phyloP scores from a whole-genome alignment of 1,284 basidiomycete genomes.

The Fomitiporia mediterranea region DNA sequence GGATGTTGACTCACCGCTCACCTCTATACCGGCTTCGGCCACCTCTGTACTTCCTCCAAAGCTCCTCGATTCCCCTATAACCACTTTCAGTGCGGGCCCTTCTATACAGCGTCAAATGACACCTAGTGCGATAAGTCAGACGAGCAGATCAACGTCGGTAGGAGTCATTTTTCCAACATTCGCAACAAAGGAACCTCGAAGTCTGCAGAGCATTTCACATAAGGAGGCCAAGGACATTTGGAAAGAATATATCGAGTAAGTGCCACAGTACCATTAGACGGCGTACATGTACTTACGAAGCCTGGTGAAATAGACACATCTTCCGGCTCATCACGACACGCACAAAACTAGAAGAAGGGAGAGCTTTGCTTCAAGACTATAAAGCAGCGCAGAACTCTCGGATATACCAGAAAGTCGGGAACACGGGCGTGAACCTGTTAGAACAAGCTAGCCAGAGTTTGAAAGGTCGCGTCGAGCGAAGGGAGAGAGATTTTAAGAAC shows the following conservation, averaged over 20 bases:
- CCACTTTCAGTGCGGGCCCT: not conserved
- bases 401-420: constrained; percentile 4
- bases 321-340: not conserved
- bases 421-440: not conserved
- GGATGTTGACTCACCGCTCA: not conserved
- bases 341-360: not conserved
- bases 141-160: constrained; percentile 1
- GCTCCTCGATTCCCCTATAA: not conserved
- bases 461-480: not conserved
- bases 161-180: not conserved
- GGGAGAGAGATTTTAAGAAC: not conserved
- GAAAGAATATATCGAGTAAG: constrained; percentile 1
- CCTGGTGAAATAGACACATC: not conserved
- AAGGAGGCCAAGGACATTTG: constrained; percentile 9
- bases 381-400: constrained; percentile 5
- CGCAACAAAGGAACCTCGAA: not conserved
- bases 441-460: not conserved
- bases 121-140: not conserved
- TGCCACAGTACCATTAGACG: not conserved
- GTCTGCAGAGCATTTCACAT: not conserved
- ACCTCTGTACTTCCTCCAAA: not conserved
- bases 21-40: not conserved
- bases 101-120: not conserved
- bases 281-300: not conserved
- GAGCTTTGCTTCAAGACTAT: not conserved